Evolutionary conservation across 768 basidiomycete species (phyloP).

Genomic region (Favolaschia claudopus): DNA sequence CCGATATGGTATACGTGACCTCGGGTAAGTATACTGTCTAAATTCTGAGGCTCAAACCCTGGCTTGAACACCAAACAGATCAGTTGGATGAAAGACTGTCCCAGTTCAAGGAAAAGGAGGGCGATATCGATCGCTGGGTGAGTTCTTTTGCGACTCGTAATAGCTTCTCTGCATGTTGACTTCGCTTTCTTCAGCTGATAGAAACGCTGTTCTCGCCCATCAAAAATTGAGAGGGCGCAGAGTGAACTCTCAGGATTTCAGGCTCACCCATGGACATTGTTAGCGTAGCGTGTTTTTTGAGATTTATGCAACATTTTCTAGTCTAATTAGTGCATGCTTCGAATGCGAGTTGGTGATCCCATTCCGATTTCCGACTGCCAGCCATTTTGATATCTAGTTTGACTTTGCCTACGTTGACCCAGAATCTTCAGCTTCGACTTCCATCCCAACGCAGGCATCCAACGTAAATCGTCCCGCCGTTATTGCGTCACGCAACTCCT

Average conservation of each 20-base stretch:
- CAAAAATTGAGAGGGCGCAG: conserved; percentile 13
- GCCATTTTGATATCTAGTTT: too few species aligned
- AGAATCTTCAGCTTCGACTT: too few species aligned
- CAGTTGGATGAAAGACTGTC: conserved; percentile 10
- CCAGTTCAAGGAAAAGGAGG: conserved; percentile 9
- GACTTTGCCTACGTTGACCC: too few species aligned
- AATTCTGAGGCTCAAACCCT: too few species aligned
- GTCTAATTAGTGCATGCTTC: too few species aligned
- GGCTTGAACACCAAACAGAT: conserved; percentile 12
- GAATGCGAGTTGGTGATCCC: too few species aligned
- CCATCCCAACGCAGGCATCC: background rate
- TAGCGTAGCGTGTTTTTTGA: too few species aligned
- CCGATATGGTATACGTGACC: conserved; percentile 17
- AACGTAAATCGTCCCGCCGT: background rate
- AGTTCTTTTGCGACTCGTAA: background rate
- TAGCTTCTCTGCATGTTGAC: background rate
- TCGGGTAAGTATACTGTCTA: too few species aligned
- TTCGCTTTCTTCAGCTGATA: conserved; percentile 8
- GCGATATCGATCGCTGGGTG: conserved; percentile 22
- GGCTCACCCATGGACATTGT: too few species aligned
- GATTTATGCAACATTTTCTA: too few species aligned
- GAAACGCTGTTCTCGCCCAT: conserved; percentile 18
- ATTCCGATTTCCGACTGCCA: too few species aligned
- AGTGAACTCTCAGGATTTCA: too few species aligned
- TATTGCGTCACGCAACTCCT: conserved; percentile 1